Percentiles rank a stretch among this genome's conserved stretches.
Evolutionary conservation across 805 yeast genomes (phyloP).

Genomic region (Barnettozyma pratensis): DNA sequence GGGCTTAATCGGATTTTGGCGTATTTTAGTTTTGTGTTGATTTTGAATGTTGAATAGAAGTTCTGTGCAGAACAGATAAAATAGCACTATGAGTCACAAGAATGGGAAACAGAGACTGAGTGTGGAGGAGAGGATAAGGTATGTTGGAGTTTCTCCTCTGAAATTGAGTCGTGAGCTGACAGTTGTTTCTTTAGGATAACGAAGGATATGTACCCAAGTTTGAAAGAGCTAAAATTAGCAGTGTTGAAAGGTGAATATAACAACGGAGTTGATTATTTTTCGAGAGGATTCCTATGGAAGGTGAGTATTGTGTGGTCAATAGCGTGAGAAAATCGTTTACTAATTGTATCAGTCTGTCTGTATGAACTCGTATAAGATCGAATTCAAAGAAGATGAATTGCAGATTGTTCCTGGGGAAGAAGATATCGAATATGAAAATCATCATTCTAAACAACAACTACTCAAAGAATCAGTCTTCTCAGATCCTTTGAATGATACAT

Average conservation of each 20-base stretch:
- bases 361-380: constrained; percentile 16
- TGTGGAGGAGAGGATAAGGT: background rate
- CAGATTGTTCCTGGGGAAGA: constrained; percentile 8
- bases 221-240: constrained; percentile 16
- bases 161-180: background rate
- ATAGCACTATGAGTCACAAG: too few species aligned
- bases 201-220: constrained; percentile 13
- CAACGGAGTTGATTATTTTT: constrained; percentile 13
- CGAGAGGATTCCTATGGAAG: constrained; percentile 20
- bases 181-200: constrained; percentile 9
- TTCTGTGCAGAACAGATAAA: too few species aligned
- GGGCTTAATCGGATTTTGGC: too few species aligned
- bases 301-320: background rate
- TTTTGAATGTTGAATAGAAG: background rate
- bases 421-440: background rate
- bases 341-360: constrained; percentile 12
- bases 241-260: constrained; percentile 22
- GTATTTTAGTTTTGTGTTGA: too few species aligned
- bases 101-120: background rate
- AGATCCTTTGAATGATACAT: constrained; percentile 8
- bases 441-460: constrained; percentile 6
- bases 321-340: background rate
- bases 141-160: background rate
- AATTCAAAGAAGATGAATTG: constrained; percentile 17
- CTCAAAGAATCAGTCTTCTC: background rate